Percentiles rank a stretch among this genome's conserved stretches.
phyloP scores from a whole-genome alignment of 768 basidiomycete genomes.

The Leccinum subgranulosum region DNA sequence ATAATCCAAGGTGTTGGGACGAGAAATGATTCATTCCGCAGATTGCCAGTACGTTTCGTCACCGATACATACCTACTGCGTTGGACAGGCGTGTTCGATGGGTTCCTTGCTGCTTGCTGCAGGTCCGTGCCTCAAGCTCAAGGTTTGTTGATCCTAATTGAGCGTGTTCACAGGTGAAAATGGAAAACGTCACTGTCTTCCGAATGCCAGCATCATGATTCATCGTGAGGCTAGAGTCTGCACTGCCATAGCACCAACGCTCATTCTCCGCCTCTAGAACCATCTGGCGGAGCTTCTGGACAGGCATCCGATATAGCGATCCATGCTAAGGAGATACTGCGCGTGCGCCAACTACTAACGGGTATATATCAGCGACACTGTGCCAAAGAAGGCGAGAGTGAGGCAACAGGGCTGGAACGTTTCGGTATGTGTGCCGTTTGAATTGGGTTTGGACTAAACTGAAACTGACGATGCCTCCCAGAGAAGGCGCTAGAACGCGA shows the following conservation, averaged over 20 bases:
- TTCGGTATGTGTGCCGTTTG: slow-evolving; percentile 58
- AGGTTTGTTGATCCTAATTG: slow-evolving; percentile 10
- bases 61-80: slow-evolving; percentile 94
- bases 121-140: slow-evolving; percentile 36
- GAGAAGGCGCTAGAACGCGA: slow-evolving; percentile 90
- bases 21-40: slow-evolving; percentile 26
- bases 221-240: slow-evolving; percentile 62
- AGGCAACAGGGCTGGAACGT: slow-evolving; percentile 61
- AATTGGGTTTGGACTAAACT: slow-evolving; percentile 22
- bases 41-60: slow-evolving; percentile 77
- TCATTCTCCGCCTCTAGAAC: slow-evolving; percentile 54
- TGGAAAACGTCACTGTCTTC: slow-evolving; percentile 89
- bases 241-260: slow-evolving; percentile 1
- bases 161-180: slow-evolving; percentile 54
- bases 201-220: slow-evolving; percentile 97
- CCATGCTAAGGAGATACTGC: slow-evolving; percentile 93
- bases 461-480: slow-evolving; percentile 32
- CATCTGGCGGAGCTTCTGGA: slow-evolving; percentile 93
- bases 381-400: slow-evolving; percentile 58
- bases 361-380: slow-evolving; percentile 90
- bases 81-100: slow-evolving; percentile 96
- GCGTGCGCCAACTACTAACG: slow-evolving; percentile 80
- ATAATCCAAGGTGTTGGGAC: slow-evolving; percentile 1
- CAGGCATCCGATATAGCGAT: slow-evolving; percentile 98
- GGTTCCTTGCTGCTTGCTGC: slow-evolving; percentile 90